A percentile compares a stretch with the other conserved stretches of the same genome.
Evolutionary conservation across 2,329 filamentous ascomycete species (phyloP).

Genomic region (Chaetomiaceae sp.): DNA sequence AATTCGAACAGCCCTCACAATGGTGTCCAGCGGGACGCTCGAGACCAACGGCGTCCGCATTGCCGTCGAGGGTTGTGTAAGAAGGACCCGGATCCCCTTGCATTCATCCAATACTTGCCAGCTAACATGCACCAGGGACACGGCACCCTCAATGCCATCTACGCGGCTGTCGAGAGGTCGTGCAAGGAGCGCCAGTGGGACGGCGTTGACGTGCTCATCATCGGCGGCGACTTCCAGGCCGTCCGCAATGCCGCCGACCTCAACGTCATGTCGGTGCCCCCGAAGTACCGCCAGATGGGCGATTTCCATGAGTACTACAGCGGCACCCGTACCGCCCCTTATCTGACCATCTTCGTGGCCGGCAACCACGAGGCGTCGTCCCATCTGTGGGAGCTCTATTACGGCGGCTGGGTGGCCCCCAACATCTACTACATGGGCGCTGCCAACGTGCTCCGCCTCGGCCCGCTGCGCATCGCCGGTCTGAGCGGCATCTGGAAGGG

Average conservation of each 20-base stretch:
- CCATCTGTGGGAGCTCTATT: constrained; percentile 86
- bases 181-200: constrained; percentile 70
- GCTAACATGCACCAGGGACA: constrained; percentile 62
- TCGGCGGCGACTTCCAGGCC: constrained; percentile 93
- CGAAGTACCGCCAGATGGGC: constrained; percentile 79
- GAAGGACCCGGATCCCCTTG: constrained; percentile 27
- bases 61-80: constrained; percentile 80
- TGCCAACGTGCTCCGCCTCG: constrained; percentile 79
- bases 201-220: constrained; percentile 81
- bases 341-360: constrained; percentile 84
- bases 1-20: background rate
- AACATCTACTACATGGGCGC: constrained; percentile 97
- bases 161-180: constrained; percentile 65
- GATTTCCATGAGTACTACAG: constrained; percentile 96
- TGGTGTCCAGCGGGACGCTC: constrained; percentile 4
- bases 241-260: constrained; percentile 85
- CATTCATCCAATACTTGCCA: background rate
- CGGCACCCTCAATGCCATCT: constrained; percentile 86
- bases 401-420: constrained; percentile 93
- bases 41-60: constrained; percentile 55
- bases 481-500: constrained; percentile 95
- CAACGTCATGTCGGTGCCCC: constrained; percentile 80
- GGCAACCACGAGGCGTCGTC: constrained; percentile 95
- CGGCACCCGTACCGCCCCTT: constrained; percentile 69
- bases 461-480: constrained; percentile 79